Base-by-base conservation (phyloP, 257 asterid species). In the Primulina tabacum region DNA sequence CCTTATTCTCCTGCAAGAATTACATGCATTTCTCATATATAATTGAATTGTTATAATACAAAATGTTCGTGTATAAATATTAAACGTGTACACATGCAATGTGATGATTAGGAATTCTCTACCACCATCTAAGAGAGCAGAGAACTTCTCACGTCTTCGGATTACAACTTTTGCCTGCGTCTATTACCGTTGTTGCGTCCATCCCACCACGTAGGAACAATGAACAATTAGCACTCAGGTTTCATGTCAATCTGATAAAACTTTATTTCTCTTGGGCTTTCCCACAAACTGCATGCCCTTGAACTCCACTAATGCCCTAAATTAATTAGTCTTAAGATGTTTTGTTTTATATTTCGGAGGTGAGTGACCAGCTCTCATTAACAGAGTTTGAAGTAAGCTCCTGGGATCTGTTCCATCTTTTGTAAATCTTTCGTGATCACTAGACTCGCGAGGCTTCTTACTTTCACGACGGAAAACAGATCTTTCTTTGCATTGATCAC, bases 211-310 rank as follows among this genome's bases (percentile, higher is more conserved):
- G 17, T 14, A 47, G 4, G 18, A 47, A 47, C 8, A 47, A 12
- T 5, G 56, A 47, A 14, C 56, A 16, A 14, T 16, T 47, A 16
- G 56, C 56, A 4, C 16, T 14, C 56, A 47, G 20, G 56, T 4
- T 47, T 47, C 56, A 47, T 47, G 20, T 14, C 56, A 47, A 47
- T 93, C 99, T 2, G 99, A 97, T 24, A 93, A 88, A 43, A 70
- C 78, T 75, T 94, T 94, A 52, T 82, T 94, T 75, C 82, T 87
- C 92, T 86, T 89, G 0, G 99, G 96, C 77, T 90, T 89, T 32
- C 99, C 99, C 66, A 94, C 96, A 82, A 94, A 91, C 82, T 91
- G 99, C 97, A 94, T 89, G 24, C 97, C 99, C 80, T 91, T 94
- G 81, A 94, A 86, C 79, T 91, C 97, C 65, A 85, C 96, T 71